A percentile compares a stretch with the other conserved stretches of the same genome.
phyloP scores from a whole-genome alignment of 129 eudicot genomes.

The Flaveria brownii region DNA sequence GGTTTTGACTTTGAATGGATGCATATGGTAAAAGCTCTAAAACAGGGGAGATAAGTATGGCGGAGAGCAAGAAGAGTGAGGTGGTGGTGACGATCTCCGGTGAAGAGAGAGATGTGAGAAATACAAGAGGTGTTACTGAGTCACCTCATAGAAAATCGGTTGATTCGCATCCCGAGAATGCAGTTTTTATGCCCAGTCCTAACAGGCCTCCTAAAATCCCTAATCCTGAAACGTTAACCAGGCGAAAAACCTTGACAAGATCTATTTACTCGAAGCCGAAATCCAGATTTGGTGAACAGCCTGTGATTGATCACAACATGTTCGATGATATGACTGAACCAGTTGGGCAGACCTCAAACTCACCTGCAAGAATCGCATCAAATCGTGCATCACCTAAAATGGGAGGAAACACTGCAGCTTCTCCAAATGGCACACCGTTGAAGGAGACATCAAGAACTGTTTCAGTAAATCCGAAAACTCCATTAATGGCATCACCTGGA shows the following conservation, averaged over 20 bases:
- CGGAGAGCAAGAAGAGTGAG: slow-evolving; percentile 49
- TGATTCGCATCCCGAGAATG: slow-evolving; percentile 55
- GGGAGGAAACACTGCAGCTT: slow-evolving; percentile 25
- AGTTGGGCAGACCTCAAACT: slow-evolving; percentile 34
- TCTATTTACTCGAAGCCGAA: slow-evolving; percentile 72
- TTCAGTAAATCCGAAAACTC: slow-evolving; percentile 57
- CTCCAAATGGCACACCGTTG: slow-evolving; percentile 30
- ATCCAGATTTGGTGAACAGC: slow-evolving; percentile 90
- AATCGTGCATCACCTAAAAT: slow-evolving; percentile 49
- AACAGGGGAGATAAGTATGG: slow-evolving; percentile 66
- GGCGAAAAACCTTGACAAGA: slow-evolving; percentile 50
- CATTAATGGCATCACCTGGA: slow-evolving; percentile 62
- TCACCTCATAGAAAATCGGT: slow-evolving; percentile 41
- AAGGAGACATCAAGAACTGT: slow-evolving; percentile 43
- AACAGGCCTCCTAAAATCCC: slow-evolving; percentile 78
- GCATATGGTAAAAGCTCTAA: slow-evolving; percentile 46
- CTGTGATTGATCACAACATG: slow-evolving; percentile 54
- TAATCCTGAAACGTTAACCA: slow-evolving; percentile 47
- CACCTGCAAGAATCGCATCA: slow-evolving; percentile 36
- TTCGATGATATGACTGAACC: slow-evolving; percentile 43
- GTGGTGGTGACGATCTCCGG: slow-evolving; percentile 44
- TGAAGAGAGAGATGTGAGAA: slow-evolving; percentile 42
- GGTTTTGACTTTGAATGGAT: slow-evolving; percentile 51
- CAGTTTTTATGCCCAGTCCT: slow-evolving; percentile 52
- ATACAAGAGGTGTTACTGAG: slow-evolving; percentile 23